Percentiles rank a stretch among this genome's conserved stretches.
phyloP scores from a whole-genome alignment of 2,329 filamentous ascomycete species.

The Cladobotryum mycophilum region DNA sequence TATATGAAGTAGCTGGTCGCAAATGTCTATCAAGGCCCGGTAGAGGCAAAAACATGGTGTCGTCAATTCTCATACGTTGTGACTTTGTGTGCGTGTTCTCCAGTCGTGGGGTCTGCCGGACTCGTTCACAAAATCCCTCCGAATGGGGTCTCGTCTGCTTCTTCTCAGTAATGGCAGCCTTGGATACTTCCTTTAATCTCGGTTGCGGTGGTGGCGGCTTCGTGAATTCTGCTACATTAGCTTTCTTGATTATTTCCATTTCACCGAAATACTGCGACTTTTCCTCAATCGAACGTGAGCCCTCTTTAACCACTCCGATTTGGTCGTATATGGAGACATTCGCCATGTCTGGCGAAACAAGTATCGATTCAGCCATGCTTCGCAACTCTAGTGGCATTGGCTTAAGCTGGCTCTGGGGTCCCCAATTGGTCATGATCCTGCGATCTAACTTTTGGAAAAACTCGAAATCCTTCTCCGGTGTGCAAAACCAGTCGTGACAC shows the following conservation, averaged over 20 bases:
- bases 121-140: background rate
- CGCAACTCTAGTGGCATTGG: conserved; percentile 30
- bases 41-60: conserved; percentile 18
- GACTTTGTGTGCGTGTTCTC: conserved; percentile 14
- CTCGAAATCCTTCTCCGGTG: conserved; percentile 22
- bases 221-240: background rate
- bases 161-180: background rate
- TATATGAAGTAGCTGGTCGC: conserved; percentile 7
- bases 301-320: background rate
- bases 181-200: background rate
- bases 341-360: background rate
- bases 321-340: background rate
- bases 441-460: conserved; percentile 28
- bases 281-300: background rate
- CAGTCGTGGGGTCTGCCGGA: background rate
- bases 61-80: conserved; percentile 12
- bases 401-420: conserved; percentile 20
- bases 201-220: background rate
- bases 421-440: conserved; percentile 22
- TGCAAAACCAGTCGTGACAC: conserved; percentile 30
- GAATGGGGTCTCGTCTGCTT: background rate
- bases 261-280: conserved; percentile 2
- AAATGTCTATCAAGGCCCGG: conserved; percentile 20
- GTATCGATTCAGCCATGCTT: conserved; percentile 14
- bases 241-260: background rate